These are phyloP conservation scores for Phytophthora tentaculata DNA, from an alignment of 352 stramenopile genomes.

Conservation along the genomic window DNA sequence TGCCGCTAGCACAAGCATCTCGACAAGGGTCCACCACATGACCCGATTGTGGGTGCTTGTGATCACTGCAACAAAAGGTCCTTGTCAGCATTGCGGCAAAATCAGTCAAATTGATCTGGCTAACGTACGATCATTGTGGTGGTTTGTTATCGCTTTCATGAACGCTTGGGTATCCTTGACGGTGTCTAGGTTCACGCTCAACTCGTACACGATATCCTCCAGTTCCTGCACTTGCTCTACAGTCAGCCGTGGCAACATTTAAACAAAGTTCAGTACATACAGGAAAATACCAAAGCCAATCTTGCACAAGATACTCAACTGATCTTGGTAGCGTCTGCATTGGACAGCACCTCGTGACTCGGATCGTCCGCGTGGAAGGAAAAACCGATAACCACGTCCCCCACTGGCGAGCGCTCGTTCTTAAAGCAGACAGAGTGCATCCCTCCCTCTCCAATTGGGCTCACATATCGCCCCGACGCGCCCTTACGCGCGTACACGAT, in stretches of 20 bases:
- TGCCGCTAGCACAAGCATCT: conserved; percentile 71
- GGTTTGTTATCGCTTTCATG: conserved; percentile 87
- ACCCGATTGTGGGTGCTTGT: conserved; percentile 82
- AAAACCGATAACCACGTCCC: conserved; percentile 83
- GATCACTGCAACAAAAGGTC: conserved; percentile 62
- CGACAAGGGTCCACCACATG: conserved; percentile 84
- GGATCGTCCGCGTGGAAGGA: conserved; percentile 89
- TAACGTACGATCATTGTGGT: conserved; percentile 72
- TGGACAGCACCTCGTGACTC: conserved; percentile 86
- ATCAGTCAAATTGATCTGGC: not conserved
- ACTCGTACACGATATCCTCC: conserved; percentile 88
- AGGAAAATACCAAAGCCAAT: not conserved
- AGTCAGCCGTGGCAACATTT: not conserved
- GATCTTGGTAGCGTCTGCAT: conserved; percentile 89
- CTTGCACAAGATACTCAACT: conserved; percentile 53
- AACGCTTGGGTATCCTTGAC: conserved; percentile 89
- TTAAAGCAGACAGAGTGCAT: conserved; percentile 80
- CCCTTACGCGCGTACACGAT: conserved; percentile 66
- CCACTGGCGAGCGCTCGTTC: conserved; percentile 61
- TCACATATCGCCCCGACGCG: conserved; percentile 60
- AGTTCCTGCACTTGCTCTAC: conserved; percentile 88
- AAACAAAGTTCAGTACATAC: not conserved
- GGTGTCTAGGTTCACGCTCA: conserved; percentile 85
- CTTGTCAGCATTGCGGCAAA: conserved; percentile 8
- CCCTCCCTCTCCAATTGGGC: conserved; percentile 60